Evolutionary conservation across 768 basidiomycete genomes (phyloP), one percentile per base, ranked within the genome.

Genomic region (Calocybe gangraenosa): DNA sequence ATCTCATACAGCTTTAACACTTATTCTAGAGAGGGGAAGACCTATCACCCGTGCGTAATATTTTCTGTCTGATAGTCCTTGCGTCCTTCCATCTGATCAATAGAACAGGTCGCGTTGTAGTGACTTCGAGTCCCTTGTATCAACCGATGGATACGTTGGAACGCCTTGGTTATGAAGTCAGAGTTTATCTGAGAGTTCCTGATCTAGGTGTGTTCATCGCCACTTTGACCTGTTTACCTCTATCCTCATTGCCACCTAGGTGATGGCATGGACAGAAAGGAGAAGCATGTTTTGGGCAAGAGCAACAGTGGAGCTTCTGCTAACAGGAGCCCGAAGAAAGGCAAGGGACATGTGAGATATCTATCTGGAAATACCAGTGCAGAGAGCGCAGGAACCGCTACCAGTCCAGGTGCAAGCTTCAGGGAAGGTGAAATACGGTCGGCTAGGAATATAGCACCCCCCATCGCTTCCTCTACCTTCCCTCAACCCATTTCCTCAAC

Each of bases 21-120:
- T 92, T 30, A 77, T 93, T 43, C 71, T 94, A 30, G 90, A 92
- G 65, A 77, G 91, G 31, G 92, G 90, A 6, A 75, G 91, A 28
- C 78, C 83, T 7, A 73, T 91, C 42, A 80, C 78, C 18, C 76
- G 84, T 70, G 45, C 35, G 69, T 62, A 4, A 21, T 31, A 42
- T 25, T 31, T 21, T 21, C 42, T n/a, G 14, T 20, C 39, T 20
- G 8, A 35, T 35, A 35, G 14, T 18, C 7, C 5, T 35, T 5
- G 6, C n/a, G 17, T n/a, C 14, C 34, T 18, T 35, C 7, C 14
- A 14, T 18, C 6, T 7, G 6, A 7, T 35, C n/a, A n/a, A 35
- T 35, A n/a, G n/a, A 5, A 37, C 25, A 73, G 71, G 69, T 23
- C 77, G 88, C 18, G 84, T 89, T 5, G 71, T 91, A 5, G 90